Conservation (phyloP, 1,139 yeast species). For the Candida smagusa region DNA sequence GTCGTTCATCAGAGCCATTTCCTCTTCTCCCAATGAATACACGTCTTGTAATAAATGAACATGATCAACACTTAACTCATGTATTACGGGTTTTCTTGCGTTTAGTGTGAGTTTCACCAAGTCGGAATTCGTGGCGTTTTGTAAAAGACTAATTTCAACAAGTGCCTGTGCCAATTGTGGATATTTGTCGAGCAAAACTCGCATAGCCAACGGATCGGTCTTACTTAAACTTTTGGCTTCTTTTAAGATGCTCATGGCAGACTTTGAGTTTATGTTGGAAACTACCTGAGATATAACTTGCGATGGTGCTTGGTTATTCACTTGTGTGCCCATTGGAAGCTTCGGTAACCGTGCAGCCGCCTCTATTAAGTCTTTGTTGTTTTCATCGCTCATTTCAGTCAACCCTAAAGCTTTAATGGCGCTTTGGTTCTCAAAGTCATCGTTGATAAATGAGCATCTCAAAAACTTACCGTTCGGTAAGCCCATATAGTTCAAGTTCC, state of each 20-base stretch:
- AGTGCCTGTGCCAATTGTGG: slow-evolving; percentile 82
- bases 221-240: slow-evolving; percentile 66
- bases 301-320: slow-evolving; percentile 52
- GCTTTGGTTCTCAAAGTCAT: slow-evolving; percentile 17
- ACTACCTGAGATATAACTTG: slow-evolving; percentile 62
- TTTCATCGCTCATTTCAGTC: slow-evolving; percentile 4
- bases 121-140: slow-evolving; percentile 56
- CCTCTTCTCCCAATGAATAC: slow-evolving; percentile 59
- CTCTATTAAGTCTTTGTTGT: slow-evolving; percentile 14
- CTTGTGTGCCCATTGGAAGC: slow-evolving; percentile 48
- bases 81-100: slow-evolving; percentile 32
- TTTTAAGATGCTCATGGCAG: slow-evolving; percentile 52
- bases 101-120: slow-evolving; percentile 46
- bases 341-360: slow-evolving; percentile 29
- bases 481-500: slow-evolving; percentile 78
- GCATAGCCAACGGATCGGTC: slow-evolving; percentile 62
- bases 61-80: slow-evolving; percentile 48
- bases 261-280: slow-evolving; percentile 54
- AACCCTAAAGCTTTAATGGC: slow-evolving; percentile 8
- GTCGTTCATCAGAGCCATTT: slow-evolving; percentile 57
- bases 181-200: slow-evolving; percentile 59
- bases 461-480: slow-evolving; percentile 66
- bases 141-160: slow-evolving; percentile 67
- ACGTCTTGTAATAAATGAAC: slow-evolving; percentile 52
- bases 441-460: slow-evolving; percentile 69